phyloP scores from a whole-genome alignment of 1,139 yeast species.

The Yamadazyma siamensis region DNA sequence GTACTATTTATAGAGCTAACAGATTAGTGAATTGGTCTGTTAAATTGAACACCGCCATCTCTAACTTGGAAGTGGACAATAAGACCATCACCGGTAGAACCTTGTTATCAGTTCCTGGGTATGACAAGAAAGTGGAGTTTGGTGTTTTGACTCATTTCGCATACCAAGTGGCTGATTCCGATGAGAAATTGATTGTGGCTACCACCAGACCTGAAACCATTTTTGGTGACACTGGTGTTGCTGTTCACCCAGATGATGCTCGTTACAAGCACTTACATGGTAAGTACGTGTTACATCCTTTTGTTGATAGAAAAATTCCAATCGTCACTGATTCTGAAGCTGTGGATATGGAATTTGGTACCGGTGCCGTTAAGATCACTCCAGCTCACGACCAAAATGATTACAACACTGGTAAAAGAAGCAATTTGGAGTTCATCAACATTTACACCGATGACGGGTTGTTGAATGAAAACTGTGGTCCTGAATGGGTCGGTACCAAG shows the following conservation, averaged over 20 bases:
- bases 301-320: slow-evolving; percentile 80
- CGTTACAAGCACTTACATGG: slow-evolving; percentile 95
- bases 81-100: slow-evolving; percentile 85
- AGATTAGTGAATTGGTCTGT: slow-evolving; percentile 97
- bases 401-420: slow-evolving; percentile 94
- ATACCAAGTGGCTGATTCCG: slow-evolving; percentile 83
- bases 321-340: slow-evolving; percentile 88
- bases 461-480: slow-evolving; percentile 87
- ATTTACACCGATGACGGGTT: slow-evolving; percentile 90
- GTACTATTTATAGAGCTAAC: slow-evolving; percentile 90
- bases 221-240: slow-evolving; percentile 97
- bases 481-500: slow-evolving; percentile 82
- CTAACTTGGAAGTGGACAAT: slow-evolving; percentile 94
- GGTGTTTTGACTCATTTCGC: slow-evolving; percentile 95
- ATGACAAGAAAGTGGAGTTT: slow-evolving; percentile 86
- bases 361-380: slow-evolving; percentile 98
- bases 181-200: slow-evolving; percentile 86
- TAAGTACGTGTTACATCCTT: slow-evolving; percentile 86
- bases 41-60: slow-evolving; percentile 88
- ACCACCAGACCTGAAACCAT: slow-evolving; percentile 98
- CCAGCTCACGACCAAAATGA: slow-evolving; percentile 98
- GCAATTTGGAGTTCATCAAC: slow-evolving; percentile 81
- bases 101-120: slow-evolving; percentile 79
- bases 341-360: slow-evolving; percentile 98
- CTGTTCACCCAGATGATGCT: slow-evolving; percentile 92